A percentile compares a stretch with the other conserved stretches of the same genome.
Evolutionary conservation across 2,329 filamentous ascomycete genomes (phyloP).

Genomic region (Drechslerella stenobrocha): DNA sequence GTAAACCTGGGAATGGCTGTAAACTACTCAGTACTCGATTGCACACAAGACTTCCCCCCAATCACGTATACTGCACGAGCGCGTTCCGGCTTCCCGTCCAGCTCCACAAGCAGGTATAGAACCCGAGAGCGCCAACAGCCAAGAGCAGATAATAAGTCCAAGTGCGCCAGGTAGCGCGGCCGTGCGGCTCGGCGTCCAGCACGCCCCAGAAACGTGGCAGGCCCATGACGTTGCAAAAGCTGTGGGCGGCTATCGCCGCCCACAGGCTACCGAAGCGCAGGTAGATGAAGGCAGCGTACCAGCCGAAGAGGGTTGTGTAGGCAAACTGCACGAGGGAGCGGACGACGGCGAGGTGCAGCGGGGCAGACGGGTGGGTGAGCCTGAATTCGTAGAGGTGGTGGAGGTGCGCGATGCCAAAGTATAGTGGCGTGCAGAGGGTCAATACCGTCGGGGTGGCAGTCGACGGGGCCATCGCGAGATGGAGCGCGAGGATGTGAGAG

Average conservation of each 20-base stretch:
- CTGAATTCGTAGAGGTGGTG: slow-evolving; percentile 97
- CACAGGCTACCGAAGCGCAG: slow-evolving; percentile 80
- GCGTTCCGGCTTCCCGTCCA: slow-evolving; percentile 68
- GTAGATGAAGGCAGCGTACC: slow-evolving; percentile 87
- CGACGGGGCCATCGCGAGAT: too few species aligned
- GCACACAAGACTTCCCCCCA: too few species aligned
- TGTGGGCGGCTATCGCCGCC: slow-evolving; percentile 74
- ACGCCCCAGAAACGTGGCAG: slow-evolving; percentile 82
- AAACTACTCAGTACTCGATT: too few species aligned
- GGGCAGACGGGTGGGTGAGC: slow-evolving; percentile 73
- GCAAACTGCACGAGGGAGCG: slow-evolving; percentile 80
- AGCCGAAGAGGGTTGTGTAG: slow-evolving; percentile 91
- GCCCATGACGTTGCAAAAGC: slow-evolving; percentile 91
- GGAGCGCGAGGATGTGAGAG: slow-evolving; percentile 76
- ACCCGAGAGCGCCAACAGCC: slow-evolving; percentile 70
- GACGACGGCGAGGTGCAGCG: slow-evolving; percentile 64
- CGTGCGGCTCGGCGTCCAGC: slow-evolving; percentile 61
- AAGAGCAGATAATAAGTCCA: slow-evolving; percentile 77
- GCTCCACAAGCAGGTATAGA: slow-evolving; percentile 71
- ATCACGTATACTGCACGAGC: slow-evolving; percentile 53
- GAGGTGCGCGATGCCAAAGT: slow-evolving; percentile 67
- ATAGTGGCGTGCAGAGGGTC: slow-evolving; percentile 52
- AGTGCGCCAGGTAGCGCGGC: slow-evolving; percentile 65
- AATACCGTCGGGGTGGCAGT: slow-evolving; percentile 67
- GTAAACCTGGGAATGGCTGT: too few species aligned